Conservation (phyloP, 2,329 filamentous ascomycete genomes). For the Fusarium sterilihyphosum region DNA sequence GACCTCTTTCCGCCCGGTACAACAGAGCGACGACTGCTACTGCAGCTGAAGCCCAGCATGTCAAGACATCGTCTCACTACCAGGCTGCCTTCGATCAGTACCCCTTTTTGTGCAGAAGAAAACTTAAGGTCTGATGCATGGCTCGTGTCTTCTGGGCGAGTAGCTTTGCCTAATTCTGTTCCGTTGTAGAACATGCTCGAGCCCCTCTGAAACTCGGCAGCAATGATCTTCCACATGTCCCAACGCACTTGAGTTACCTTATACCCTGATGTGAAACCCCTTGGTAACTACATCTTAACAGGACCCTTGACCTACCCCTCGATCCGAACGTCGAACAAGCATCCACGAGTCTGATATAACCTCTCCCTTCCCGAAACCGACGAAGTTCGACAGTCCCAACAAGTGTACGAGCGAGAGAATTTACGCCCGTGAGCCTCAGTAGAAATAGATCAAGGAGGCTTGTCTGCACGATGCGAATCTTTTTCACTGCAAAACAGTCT, state of each 20-base stretch:
- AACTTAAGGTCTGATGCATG: background rate
- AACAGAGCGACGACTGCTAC: background rate
- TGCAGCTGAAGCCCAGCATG: accelerated
- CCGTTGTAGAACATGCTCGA: background rate
- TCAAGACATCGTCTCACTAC: background rate
- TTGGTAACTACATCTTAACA: background rate
- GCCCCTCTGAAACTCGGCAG: background rate
- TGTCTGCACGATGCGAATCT: background rate
- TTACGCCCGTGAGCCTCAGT: background rate
- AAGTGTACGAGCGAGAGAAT: background rate
- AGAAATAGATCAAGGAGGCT: background rate
- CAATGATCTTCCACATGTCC: background rate
- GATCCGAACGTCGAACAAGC: background rate
- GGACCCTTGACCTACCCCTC: background rate
- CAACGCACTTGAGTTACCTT: background rate
- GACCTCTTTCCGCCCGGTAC: too few species aligned
- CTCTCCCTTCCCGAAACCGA: background rate
- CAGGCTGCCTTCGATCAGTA: background rate
- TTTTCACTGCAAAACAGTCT: background rate
- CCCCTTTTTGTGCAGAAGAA: background rate
- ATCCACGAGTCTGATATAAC: background rate
- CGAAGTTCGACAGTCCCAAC: background rate
- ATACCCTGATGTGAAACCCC: background rate
- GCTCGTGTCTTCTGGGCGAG: background rate
- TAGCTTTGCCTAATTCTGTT: background rate